Conservation (phyloP, 2,329 filamentous ascomycete species). For the Sporothrix pseudoabietina region DNA sequence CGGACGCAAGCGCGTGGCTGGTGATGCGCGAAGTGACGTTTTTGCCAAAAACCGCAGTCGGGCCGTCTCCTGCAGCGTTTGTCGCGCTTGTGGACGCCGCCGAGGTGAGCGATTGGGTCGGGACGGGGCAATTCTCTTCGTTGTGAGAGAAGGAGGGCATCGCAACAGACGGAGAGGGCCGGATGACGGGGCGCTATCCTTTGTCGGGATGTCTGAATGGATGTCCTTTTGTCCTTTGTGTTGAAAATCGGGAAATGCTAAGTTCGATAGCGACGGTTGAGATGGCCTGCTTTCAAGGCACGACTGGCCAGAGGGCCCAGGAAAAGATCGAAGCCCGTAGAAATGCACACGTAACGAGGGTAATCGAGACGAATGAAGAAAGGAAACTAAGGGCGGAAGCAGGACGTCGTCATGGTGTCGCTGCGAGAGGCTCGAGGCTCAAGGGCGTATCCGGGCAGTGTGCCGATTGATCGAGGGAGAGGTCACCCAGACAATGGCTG, state of each 20-base stretch:
- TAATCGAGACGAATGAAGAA: not conserved
- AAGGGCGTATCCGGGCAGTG: not conserved
- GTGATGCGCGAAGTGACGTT: conserved; percentile 21
- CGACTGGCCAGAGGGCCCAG: not conserved
- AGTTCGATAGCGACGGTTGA: not conserved
- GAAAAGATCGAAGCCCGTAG: not conserved
- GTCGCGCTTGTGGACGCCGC: conserved; percentile 1
- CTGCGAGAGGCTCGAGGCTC: not conserved
- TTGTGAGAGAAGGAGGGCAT: conserved; percentile 33
- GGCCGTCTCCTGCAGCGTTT: conserved; percentile 19
- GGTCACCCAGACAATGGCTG: not conserved
- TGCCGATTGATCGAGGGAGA: conserved; percentile 4
- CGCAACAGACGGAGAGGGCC: conserved; percentile 14
- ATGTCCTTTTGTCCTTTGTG: not conserved
- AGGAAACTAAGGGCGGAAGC: conserved; percentile 5
- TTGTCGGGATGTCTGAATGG: not conserved
- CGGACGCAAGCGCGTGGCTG: conserved; percentile 26
- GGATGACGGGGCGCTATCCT: conserved; percentile 14
- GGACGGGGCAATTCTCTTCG: conserved; percentile 31
- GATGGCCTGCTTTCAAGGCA: not conserved
- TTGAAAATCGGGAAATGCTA: not conserved
- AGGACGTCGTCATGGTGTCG: conserved; percentile 26
- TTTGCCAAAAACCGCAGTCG: conserved; percentile 27
- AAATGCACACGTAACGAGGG: not conserved
- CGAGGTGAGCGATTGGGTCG: conserved; percentile 12